These are phyloP conservation scores for Lomentospora prolificans DNA, from an alignment of 2,329 filamentous ascomycete species.

Conservation along the genomic window DNA sequence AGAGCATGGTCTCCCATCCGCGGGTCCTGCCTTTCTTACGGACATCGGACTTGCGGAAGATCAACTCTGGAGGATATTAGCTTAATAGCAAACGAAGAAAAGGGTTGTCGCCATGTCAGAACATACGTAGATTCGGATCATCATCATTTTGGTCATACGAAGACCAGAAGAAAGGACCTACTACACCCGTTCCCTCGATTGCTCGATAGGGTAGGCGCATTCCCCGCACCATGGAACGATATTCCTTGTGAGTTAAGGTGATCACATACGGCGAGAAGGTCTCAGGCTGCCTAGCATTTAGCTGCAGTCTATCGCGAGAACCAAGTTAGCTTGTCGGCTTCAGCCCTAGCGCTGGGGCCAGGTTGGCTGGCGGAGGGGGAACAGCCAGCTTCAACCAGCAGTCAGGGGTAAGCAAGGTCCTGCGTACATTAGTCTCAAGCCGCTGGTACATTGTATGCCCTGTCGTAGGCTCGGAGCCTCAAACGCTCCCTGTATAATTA, in stretches of 20 bases:
- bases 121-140: slow-evolving; percentile 46
- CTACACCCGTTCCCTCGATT: slow-evolving; percentile 48
- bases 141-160: slow-evolving; percentile 45
- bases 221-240: slow-evolving; percentile 45
- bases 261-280: slow-evolving; percentile 48
- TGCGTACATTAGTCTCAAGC: slow-evolving; percentile 45
- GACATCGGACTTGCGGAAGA: slow-evolving; percentile 57
- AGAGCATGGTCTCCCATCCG: slow-evolving; percentile 56
- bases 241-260: slow-evolving; percentile 38
- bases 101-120: background rate
- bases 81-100: background rate
- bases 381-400: background rate
- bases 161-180: slow-evolving; percentile 56
- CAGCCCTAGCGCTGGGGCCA: background rate
- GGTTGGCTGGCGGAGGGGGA: background rate
- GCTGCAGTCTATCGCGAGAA: slow-evolving; percentile 39
- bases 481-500: slow-evolving; percentile 41
- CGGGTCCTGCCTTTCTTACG: slow-evolving; percentile 54
- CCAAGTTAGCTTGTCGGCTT: background rate
- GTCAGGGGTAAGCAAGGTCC: background rate
- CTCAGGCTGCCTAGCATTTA: slow-evolving; percentile 43
- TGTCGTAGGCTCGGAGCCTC: slow-evolving; percentile 31
- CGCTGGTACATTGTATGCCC: slow-evolving; percentile 36
- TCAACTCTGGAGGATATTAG: slow-evolving; percentile 34
- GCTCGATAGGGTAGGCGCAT: slow-evolving; percentile 45